Percentiles rank a stretch among this genome's conserved stretches.
These are phyloP conservation scores for Vitellaria paradoxa DNA, from an alignment of 179 eudicot genomes.

Conservation along the genomic window DNA sequence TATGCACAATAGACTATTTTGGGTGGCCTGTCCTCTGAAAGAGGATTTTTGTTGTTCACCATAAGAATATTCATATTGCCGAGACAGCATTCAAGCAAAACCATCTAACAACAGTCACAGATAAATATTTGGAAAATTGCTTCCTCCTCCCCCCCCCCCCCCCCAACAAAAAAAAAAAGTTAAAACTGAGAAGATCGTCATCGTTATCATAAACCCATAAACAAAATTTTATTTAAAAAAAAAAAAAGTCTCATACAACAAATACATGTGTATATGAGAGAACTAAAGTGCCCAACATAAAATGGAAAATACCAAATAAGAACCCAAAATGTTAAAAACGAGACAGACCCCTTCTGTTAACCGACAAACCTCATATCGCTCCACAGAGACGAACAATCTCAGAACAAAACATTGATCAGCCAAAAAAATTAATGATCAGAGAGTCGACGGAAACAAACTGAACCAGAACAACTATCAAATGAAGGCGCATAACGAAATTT, in stretches of 20 bases:
- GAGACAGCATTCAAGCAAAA: too few relatives aligned
- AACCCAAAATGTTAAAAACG: background rate
- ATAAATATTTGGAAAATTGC: too few relatives aligned
- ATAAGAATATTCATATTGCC: too few relatives aligned
- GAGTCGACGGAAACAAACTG: background rate
- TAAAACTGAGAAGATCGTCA: background rate
- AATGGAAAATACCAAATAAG: too few relatives aligned
- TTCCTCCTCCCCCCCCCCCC: too few relatives aligned
- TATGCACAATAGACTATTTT: too few relatives aligned
- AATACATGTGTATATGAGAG: too few relatives aligned
- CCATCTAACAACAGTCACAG: background rate
- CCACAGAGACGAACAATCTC: background rate
- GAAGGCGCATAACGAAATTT: background rate
- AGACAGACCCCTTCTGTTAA: background rate
- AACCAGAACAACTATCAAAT: conserved; percentile 2
- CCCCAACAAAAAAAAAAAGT: background rate
- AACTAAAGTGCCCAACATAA: too few relatives aligned
- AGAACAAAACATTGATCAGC: background rate
- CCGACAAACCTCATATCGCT: background rate
- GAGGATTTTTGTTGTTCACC: too few relatives aligned
- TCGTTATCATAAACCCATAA: background rate
- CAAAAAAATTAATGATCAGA: background rate
- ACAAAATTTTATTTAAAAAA: background rate
- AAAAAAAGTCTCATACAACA: background rate
- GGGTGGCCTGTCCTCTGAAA: too few relatives aligned